Conservation (phyloP, 306 rosid species). For the Oemleria cerasiformis region DNA sequence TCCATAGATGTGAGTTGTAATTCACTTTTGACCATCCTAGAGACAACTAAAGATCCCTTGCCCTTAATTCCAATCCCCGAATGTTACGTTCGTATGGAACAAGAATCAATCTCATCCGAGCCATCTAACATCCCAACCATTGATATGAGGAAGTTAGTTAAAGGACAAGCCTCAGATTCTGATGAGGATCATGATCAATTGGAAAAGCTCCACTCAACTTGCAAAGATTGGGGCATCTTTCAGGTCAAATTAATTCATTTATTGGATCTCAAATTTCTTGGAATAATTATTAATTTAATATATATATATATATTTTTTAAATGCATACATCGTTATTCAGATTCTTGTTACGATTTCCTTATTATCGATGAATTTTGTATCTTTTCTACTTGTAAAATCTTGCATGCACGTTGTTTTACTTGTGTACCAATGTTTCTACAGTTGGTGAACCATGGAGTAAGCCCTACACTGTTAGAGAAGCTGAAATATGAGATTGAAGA, state of each 20-base stretch:
- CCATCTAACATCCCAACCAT: constrained; percentile 47
- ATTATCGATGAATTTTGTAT: too few relatives aligned
- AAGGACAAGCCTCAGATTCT: constrained; percentile 11
- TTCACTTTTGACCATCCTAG: constrained; percentile 23
- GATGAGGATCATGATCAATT: constrained; percentile 19
- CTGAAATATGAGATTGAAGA: constrained; percentile 51
- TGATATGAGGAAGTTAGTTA: constrained; percentile 37
- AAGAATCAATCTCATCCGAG: constrained; percentile 22
- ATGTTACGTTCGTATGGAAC: constrained; percentile 38
- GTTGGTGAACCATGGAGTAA: constrained; percentile 83
- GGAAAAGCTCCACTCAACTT: constrained; percentile 45
- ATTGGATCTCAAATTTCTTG: constrained; percentile 9
- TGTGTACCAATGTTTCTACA: background rate
- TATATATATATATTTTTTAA: too few relatives aligned
- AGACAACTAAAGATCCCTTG: constrained; percentile 18
- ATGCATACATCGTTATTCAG: too few relatives aligned
- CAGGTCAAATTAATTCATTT: constrained; percentile 45
- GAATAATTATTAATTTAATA: too few relatives aligned
- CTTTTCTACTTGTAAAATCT: background rate
- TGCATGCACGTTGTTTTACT: background rate
- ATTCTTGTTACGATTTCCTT: too few relatives aligned
- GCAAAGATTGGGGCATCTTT: constrained; percentile 80
- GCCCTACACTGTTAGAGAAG: constrained; percentile 36
- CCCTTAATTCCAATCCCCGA: constrained; percentile 16
- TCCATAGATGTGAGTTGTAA: background rate